Conservation (phyloP, 1,284 basidiomycete genomes). For the Cryptococcus jaspeensis region DNA sequence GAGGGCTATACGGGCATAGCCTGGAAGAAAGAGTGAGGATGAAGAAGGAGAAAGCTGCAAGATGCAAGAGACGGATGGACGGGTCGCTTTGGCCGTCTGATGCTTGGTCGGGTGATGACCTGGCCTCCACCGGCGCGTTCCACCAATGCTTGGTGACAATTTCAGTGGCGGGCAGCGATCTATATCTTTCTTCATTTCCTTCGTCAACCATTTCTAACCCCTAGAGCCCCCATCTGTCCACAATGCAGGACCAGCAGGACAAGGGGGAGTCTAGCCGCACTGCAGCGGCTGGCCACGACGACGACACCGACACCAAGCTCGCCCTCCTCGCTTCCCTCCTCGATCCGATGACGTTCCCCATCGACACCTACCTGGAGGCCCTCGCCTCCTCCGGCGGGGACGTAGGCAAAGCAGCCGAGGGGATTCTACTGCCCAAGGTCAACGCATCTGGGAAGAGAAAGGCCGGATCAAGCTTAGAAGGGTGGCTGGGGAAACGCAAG, state of each 20-base stretch:
- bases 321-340: slow-evolving; percentile 42
- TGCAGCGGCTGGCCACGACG: neutral
- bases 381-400: slow-evolving; percentile 64
- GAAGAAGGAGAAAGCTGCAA: neutral
- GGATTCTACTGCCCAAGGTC: slow-evolving; percentile 42
- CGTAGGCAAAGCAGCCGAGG: slow-evolving; percentile 59
- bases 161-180: neutral
- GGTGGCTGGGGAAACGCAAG: slow-evolving; percentile 56
- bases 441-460: slow-evolving; percentile 52
- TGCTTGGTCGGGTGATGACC: neutral
- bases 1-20: no score
- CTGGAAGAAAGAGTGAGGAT: no score
- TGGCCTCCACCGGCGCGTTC: no score
- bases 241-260: no score
- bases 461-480: slow-evolving; percentile 54
- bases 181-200: neutral
- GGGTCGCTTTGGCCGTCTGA: no score
- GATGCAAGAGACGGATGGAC: neutral
- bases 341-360: slow-evolving; percentile 39
- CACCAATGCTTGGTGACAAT: no score
- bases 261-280: no score
- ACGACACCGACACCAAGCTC: slow-evolving; percentile 36
- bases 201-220: neutral
- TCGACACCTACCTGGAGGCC: slow-evolving; percentile 56
- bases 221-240: neutral